Evolutionary conservation across 2,329 filamentous ascomycete species (phyloP).

Genomic region (Tetracladium maxilliforme): DNA sequence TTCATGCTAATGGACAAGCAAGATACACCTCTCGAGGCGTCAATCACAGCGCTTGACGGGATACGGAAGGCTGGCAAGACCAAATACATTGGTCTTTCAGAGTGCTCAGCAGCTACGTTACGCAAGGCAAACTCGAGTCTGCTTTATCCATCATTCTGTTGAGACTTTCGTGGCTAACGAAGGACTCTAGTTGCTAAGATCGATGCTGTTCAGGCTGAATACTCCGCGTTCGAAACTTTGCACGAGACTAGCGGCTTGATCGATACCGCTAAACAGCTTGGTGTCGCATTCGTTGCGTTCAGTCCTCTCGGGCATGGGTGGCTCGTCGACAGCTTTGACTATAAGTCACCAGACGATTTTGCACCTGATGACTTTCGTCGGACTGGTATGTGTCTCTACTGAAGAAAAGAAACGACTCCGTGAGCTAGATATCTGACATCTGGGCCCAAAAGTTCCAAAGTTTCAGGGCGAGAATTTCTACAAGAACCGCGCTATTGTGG

Average conservation of each 20-base stretch:
- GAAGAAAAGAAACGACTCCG: constrained; percentile 1
- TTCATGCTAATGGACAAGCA: no score
- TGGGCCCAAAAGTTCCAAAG: constrained; percentile 18
- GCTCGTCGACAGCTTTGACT: constrained; percentile 27
- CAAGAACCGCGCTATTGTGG: constrained; percentile 31
- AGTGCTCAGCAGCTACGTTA: constrained; percentile 27
- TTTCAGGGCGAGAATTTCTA: constrained; percentile 31
- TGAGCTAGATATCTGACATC: constrained; percentile 7
- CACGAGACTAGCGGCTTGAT: constrained; percentile 23
- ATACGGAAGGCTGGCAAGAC: constrained; percentile 29
- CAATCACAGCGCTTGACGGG: constrained; percentile 27
- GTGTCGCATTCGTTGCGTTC: constrained; percentile 26
- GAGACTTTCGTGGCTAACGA: not conserved
- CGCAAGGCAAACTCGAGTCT: constrained; percentile 27
- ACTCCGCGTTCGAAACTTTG: constrained; percentile 24
- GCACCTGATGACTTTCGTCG: constrained; percentile 23
- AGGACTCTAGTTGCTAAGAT: constrained; percentile 25
- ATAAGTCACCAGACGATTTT: constrained; percentile 29
- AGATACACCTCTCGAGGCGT: constrained; percentile 30
- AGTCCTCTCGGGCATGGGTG: constrained; percentile 30
- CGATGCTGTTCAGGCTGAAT: constrained; percentile 28
- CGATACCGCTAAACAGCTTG: constrained; percentile 22
- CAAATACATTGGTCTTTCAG: constrained; percentile 31
- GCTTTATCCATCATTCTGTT: constrained; percentile 1
- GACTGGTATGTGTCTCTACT: constrained; percentile 11